These are phyloP conservation scores for Plasmodium vinckei DNA, from an alignment of 169 alveolate species.

Conservation along the genomic window DNA sequence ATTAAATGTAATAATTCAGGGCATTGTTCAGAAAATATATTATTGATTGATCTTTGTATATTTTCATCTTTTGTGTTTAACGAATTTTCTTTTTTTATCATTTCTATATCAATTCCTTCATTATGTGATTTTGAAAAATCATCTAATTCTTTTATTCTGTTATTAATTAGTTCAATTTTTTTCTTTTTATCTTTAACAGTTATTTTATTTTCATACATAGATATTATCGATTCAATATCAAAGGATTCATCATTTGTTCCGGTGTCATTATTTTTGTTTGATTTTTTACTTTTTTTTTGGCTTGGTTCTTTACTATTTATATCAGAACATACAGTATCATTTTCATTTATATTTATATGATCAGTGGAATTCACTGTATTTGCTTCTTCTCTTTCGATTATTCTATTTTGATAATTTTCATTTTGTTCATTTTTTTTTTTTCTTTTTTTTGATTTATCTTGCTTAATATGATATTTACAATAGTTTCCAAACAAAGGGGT, in stretches of 20 bases:
- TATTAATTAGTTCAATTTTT: constrained; percentile 50
- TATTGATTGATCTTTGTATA: constrained; percentile 10
- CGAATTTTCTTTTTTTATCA: background rate
- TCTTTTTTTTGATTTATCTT: constrained; percentile 24
- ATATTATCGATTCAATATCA: constrained; percentile 72
- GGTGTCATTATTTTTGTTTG: background rate
- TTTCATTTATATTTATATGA: constrained; percentile 2
- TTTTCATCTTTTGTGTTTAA: background rate
- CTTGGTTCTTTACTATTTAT: background rate
- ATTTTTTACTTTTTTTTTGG: background rate
- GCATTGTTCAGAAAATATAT: constrained; percentile 55
- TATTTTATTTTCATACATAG: constrained; percentile 35
- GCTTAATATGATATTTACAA: constrained; percentile 63
- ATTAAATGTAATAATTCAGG: constrained; percentile 71
- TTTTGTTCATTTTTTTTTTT: constrained; percentile 11
- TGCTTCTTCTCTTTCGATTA: background rate
- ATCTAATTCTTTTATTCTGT: constrained; percentile 73
- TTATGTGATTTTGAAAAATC: constrained; percentile 43
- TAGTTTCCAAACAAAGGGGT: constrained; percentile 45
- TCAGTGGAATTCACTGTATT: background rate
- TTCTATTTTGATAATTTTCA: constrained; percentile 4
- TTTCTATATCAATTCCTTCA: constrained; percentile 11
- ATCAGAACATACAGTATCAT: background rate
- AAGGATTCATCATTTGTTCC: constrained; percentile 20
- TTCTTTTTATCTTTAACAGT: constrained; percentile 63